Evolutionary conservation across 169 alveolate species (phyloP), one percentile per base, ranked within the genome.

Genomic region (Eimeria praecox): DNA sequence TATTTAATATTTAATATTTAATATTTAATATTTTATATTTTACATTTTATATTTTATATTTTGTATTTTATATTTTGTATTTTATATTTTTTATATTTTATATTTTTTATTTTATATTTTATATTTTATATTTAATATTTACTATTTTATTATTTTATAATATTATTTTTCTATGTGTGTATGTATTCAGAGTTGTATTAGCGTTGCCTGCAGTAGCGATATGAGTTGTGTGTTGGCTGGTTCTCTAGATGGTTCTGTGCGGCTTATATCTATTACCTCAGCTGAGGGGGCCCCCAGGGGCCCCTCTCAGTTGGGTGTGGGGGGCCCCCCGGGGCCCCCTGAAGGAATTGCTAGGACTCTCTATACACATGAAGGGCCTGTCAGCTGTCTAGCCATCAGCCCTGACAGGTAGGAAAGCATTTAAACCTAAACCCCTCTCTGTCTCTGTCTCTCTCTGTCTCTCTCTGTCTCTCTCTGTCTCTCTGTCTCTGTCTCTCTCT

Each of bases 251-350:
- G 85, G 85, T 6, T 73, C 85, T 40, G 85, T 73, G 54, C 85
- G 46, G 54, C 85, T 66, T 66, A 10, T 16, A 5, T 30, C 77
- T 66, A 30, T 66, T 10, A 66, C 5, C 42, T 5, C 77, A 27
- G 77, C 42, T 30, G 38, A 30, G 77, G 77, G 38, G 77, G 38
- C 77, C 16, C 77, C 77, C 56, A 49, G 5, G 56, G 56, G 56
- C 56, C 56, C 56, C 12, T 49, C 56, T 5, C 56, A 49, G 12
- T 49, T 49, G 5, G 56, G 56, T 8, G 56, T n/a, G 40, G 83
- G 83, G 22, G 83, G 54, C 40, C 42, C 88, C 88, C 66, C 64
- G 33, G 88, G 30, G 88, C 56, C 64, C 66, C 88, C 44, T 38
- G 52, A 40, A 54, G 62, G 52, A 6, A 33, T 2, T 9, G 62